Evolutionary conservation across 164 flowering plant species (phyloP), one percentile per base, ranked within the genome.

Genomic region (Kalanchoe fedtschenkoi): DNA sequence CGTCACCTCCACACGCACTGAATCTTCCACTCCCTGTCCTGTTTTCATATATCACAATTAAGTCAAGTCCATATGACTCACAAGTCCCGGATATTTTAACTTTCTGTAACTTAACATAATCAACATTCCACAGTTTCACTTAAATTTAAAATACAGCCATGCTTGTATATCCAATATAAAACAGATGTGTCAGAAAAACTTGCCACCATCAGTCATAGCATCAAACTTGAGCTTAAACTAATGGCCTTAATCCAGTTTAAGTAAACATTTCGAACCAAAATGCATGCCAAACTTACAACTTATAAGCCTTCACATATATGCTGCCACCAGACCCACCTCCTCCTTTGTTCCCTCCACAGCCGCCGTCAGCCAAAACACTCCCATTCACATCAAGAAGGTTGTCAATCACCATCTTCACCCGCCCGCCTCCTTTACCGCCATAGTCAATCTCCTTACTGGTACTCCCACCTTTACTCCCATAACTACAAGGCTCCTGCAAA

Each of bases 241-340:
- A n/a, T n/a, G n/a, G n/a, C n/a, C n/a, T n/a, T n/a, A n/a, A n/a
- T n/a, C n/a, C n/a, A n/a, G n/a, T n/a, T n/a, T n/a, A n/a, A n/a
- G n/a, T n/a, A n/a, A n/a, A n/a, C n/a, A n/a, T n/a, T n/a, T n/a
- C n/a, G n/a, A n/a, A n/a, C n/a, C n/a, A n/a, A n/a, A n/a, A n/a
- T n/a, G n/a, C n/a, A n/a, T n/a, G n/a, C 32, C 2, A 17, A 62
- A 29, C 64, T 87, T 87, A 92, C 98, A 90, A 88, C 71, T 72
- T 82, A 58, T 69, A 62, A 34, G 95, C 88, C 43, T 58, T 75
- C 63, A 93, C 79, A 62, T 61, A 73, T 46, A 93, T 77, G 76
- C 98, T 93, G 53, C 98, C 98, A 46, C 97, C 97, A 39, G 97
- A 90, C 9, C 98, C 98, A 42, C 98, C 98, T 34, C 98, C 98